These are phyloP conservation scores for Rhizophagus prolifer DNA, from an alignment of 192 early-diverging fungal genomes.

Conservation along the genomic window DNA sequence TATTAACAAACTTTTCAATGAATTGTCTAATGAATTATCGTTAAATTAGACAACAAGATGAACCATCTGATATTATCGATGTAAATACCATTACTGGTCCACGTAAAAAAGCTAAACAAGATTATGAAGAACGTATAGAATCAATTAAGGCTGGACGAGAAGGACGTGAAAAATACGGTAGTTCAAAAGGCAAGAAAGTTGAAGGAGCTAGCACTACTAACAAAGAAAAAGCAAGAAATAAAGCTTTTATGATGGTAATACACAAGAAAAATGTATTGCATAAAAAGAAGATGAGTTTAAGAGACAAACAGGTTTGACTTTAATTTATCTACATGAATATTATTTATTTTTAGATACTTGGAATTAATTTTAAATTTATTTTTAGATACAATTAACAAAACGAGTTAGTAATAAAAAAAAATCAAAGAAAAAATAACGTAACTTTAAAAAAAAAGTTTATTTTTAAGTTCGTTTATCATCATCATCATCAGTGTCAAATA, in stretches of 20 bases:
- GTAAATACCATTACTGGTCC: constrained; percentile 52
- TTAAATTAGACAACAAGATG: neutral
- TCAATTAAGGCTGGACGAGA: constrained; percentile 89
- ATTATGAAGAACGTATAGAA: constrained; percentile 87
- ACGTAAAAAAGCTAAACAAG: constrained; percentile 82
- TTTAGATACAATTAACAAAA: constrained; percentile 12
- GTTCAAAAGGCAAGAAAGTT: constrained; percentile 82
- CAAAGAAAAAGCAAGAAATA: constrained; percentile 89
- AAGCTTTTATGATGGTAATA: constrained; percentile 93
- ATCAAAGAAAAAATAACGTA: neutral
- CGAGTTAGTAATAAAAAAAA: neutral
- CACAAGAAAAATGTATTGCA: constrained; percentile 81
- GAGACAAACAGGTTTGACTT: constrained; percentile 66
- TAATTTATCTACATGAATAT: neutral
- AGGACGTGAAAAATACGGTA: constrained; percentile 88
- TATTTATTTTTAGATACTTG: neutral
- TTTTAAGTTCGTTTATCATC: too few relatives aligned
- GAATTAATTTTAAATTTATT: neutral
- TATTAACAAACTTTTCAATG: neutral
- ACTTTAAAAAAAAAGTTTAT: too few relatives aligned
- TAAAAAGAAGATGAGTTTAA: constrained; percentile 73
- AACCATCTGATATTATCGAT: constrained; percentile 37
- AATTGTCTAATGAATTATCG: neutral
- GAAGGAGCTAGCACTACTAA: constrained; percentile 79
- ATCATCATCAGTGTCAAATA: neutral